These are phyloP conservation scores for Ophiocordyceps camponoti-rufipedis DNA, from an alignment of 2,329 filamentous ascomycete genomes.

Conservation along the genomic window DNA sequence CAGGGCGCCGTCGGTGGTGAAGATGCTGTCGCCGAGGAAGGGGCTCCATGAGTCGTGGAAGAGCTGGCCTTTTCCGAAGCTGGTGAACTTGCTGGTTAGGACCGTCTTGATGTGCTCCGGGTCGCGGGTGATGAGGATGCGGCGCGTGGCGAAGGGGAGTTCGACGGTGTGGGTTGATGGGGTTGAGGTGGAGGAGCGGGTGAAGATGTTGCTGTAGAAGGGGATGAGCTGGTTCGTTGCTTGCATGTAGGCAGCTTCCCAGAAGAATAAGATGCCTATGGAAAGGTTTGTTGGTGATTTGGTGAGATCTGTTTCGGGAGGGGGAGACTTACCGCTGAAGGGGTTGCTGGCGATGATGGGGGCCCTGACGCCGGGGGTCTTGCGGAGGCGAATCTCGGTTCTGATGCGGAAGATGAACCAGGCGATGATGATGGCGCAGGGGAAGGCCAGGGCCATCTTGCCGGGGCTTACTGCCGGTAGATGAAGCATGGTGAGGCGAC, in stretches of 20 bases:
- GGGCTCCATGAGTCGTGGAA: constrained; percentile 62
- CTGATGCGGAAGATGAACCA: constrained; percentile 2
- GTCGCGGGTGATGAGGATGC: constrained; percentile 61
- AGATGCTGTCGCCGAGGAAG: constrained; percentile 60
- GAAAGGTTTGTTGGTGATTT: neutral
- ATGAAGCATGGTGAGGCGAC: constrained; percentile 1
- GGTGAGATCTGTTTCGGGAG: neutral
- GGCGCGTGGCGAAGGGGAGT: constrained; percentile 29
- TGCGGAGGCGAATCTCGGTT: constrained; percentile 2
- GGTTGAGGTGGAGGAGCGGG: neutral
- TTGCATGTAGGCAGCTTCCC: constrained; percentile 3
- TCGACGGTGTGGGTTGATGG: constrained; percentile 23
- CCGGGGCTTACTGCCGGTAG: constrained; percentile 1
- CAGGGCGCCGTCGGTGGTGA: constrained; percentile 57
- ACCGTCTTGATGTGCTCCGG: constrained; percentile 85
- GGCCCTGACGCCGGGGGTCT: constrained; percentile 3
- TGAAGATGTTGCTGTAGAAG: constrained; percentile 3
- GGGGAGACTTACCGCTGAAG: constrained; percentile 1
- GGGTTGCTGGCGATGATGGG: constrained; percentile 3
- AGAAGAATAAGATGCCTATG: constrained; percentile 2
- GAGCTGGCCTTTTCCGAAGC: constrained; percentile 63
- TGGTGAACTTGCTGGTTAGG: constrained; percentile 66
- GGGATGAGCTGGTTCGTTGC: constrained; percentile 5
- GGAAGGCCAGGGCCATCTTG: constrained; percentile 2
- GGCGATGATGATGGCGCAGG: constrained; percentile 1